These are phyloP conservation scores for Bombardia bombarda DNA, from an alignment of 495 filamentous ascomycete species.

Conservation along the genomic window DNA sequence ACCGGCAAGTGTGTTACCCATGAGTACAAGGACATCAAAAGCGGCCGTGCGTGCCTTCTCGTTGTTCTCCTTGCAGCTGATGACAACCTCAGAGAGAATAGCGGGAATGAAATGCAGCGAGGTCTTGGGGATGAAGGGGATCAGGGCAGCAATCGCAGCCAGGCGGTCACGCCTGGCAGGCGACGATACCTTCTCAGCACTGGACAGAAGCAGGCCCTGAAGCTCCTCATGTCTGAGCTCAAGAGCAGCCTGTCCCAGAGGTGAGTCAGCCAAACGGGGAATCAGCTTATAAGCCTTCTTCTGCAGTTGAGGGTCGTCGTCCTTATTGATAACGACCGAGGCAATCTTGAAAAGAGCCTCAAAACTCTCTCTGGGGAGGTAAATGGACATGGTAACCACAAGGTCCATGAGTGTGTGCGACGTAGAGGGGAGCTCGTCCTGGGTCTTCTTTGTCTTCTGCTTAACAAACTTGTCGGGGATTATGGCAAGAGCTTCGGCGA, in stretches of 20 bases:
- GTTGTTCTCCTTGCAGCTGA: constrained; percentile 93
- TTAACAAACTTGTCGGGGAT: constrained; percentile 45
- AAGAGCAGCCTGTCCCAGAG: constrained; percentile 63
- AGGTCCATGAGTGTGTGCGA: constrained; percentile 94
- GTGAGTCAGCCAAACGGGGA: constrained; percentile 74
- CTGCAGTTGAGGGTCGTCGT: constrained; percentile 85
- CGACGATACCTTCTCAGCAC: constrained; percentile 70
- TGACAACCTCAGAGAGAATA: constrained; percentile 84
- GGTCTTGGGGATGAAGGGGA: constrained; percentile 64
- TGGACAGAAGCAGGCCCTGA: constrained; percentile 67
- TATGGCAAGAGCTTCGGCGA: constrained; percentile 68
- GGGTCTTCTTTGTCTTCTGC: constrained; percentile 47
- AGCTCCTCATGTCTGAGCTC: constrained; percentile 64
- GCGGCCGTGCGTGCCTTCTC: constrained; percentile 83
- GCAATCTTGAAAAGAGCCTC: constrained; percentile 74
- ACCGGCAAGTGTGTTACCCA: constrained; percentile 70
- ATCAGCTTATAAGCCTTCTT: constrained; percentile 99
- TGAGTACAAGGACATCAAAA: constrained; percentile 82
- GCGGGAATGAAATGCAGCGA: constrained; percentile 88
- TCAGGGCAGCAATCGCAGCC: constrained; percentile 66
- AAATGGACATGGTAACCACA: constrained; percentile 88
- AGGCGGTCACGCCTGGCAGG: constrained; percentile 81
- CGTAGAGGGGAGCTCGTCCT: constrained; percentile 83
- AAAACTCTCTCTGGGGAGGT: constrained; percentile 79
- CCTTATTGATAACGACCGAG: constrained; percentile 64